phyloP scores from a whole-genome alignment of 495 filamentous ascomycete species.

The Hyaloscypha bicolor region DNA sequence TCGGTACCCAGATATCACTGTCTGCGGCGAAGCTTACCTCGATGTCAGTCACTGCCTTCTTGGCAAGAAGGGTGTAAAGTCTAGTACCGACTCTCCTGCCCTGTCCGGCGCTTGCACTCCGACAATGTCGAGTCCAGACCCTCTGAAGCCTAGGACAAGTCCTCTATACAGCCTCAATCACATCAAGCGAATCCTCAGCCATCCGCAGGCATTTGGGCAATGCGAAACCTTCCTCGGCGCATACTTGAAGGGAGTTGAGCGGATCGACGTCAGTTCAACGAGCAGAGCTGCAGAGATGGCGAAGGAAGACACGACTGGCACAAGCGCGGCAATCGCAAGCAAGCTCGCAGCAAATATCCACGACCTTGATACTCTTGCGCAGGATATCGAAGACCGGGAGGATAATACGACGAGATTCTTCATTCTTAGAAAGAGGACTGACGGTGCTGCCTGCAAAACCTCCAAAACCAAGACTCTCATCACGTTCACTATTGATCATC shows the following conservation, averaged over 20 bases:
- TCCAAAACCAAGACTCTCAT: constrained; percentile 65
- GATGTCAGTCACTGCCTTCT: constrained; percentile 85
- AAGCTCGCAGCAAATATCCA: constrained; percentile 67
- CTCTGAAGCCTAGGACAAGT: constrained; percentile 32
- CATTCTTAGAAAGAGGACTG: constrained; percentile 57
- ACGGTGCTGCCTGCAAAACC: constrained; percentile 24
- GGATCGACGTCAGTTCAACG: constrained; percentile 85
- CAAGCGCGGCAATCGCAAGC: constrained; percentile 75
- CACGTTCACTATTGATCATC: constrained; percentile 79
- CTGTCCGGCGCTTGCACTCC: constrained; percentile 30
- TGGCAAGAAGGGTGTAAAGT: constrained; percentile 38
- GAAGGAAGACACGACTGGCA: constrained; percentile 55
- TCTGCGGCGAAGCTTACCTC: constrained; percentile 82
- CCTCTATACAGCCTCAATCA: constrained; percentile 47
- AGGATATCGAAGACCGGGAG: constrained; percentile 76
- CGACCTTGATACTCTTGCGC: constrained; percentile 68
- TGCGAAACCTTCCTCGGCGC: constrained; percentile 72
- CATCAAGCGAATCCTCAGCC: constrained; percentile 73
- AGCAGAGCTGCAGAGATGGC: constrained; percentile 80
- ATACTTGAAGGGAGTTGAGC: constrained; percentile 69
- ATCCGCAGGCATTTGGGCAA: constrained; percentile 94
- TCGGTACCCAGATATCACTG: constrained; percentile 62
- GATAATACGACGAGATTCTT: constrained; percentile 93
- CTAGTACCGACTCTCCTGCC: constrained; percentile 21
- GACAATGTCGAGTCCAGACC: constrained; percentile 28